Evolutionary conservation across 208 protist species (phyloP), one percentile per base, ranked within the genome.

Genomic region (Trypanosomatidae sp.): DNA sequence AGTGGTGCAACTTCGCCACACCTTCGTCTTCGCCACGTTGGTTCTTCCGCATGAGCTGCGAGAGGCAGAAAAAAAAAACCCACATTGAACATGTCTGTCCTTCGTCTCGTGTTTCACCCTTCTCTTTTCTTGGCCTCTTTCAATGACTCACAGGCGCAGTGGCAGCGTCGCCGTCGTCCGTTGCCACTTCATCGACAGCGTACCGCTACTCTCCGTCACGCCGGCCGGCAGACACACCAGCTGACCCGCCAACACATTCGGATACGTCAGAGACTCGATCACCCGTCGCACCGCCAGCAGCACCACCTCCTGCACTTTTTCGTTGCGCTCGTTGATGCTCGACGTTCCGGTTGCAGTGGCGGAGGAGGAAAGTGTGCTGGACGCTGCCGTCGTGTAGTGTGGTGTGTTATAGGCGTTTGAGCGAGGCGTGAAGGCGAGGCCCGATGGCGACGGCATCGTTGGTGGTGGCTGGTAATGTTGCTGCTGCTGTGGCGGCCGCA

Each of bases 261-360:
- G 91, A 59, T 93, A 92, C 44, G 88, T 92, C 53, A 95, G 84
- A 9, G 79, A 84, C 47, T 82, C 46, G 4, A 93, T 53, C 5
- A 85, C 71, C 9, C 79, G 77, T 1, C 67, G 84, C 55, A 95
- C 80, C 25, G 88, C 88, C 55, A 91, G 68, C 44, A 89, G 73
- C 46, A 91, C 83, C 49, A 95, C 79, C 65, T 93, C 88, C 77
- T 93, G 80, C 60, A 93, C 69, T 56, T 95, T 95, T 43, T 90
- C 87, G 49, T 90, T 93, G 5, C 60, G 28, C 41, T 81, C 83
- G 30, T 79, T 67, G 22, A 86, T 58, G 55, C 77, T 58, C 3
- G 66, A 74, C 43, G 64, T 58, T 7, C 52, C 52, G 15, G 53
- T 50, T n/a, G 69, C n/a, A n/a, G n/a, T n/a, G n/a, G n/a, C n/a